These are phyloP conservation scores for Hibiscus syriacus DNA, from an alignment of 345 rosid genomes.

Conservation along the genomic window DNA sequence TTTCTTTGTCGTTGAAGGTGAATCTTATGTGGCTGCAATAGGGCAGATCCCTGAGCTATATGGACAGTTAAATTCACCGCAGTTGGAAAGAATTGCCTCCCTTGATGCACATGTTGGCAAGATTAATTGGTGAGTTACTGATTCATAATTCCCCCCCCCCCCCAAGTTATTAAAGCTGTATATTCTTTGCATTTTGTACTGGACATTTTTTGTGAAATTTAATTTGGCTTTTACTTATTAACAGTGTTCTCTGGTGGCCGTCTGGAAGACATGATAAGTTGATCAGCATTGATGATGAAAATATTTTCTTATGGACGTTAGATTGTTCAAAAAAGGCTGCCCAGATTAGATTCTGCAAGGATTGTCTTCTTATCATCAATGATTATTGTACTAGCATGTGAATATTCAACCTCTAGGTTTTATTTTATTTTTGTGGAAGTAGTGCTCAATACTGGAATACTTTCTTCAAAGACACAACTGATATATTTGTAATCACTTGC, in stretches of 20 bases:
- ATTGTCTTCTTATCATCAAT: not conserved
- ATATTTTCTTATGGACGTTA: conserved; percentile 61
- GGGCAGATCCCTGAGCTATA: conserved; percentile 98
- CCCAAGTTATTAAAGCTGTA: not conserved
- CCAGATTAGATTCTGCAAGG: conserved; percentile 36
- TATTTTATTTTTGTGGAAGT: not conserved
- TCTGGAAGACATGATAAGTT: conserved; percentile 57
- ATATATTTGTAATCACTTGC: not conserved
- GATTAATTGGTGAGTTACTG: conserved; percentile 62
- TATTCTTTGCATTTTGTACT: not conserved
- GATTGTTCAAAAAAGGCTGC: conserved; percentile 70
- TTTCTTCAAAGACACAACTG: not conserved
- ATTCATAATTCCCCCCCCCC: not conserved
- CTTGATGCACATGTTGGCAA: conserved; percentile 79
- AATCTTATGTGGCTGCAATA: conserved; percentile 77
- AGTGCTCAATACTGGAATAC: not conserved
- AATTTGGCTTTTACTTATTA: not conserved
- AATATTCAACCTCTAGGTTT: not conserved
- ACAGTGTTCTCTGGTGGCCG: conserved; percentile 10
- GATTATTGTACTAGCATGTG: not conserved
- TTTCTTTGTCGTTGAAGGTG: conserved; percentile 40
- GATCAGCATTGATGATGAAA: conserved; percentile 78
- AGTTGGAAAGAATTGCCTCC: conserved; percentile 65
- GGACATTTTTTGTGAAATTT: not conserved
- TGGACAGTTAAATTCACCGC: conserved; percentile 80